These are phyloP conservation scores for Leucocoprinus birnbaumii DNA, from an alignment of 768 basidiomycete species.

Conservation along the genomic window DNA sequence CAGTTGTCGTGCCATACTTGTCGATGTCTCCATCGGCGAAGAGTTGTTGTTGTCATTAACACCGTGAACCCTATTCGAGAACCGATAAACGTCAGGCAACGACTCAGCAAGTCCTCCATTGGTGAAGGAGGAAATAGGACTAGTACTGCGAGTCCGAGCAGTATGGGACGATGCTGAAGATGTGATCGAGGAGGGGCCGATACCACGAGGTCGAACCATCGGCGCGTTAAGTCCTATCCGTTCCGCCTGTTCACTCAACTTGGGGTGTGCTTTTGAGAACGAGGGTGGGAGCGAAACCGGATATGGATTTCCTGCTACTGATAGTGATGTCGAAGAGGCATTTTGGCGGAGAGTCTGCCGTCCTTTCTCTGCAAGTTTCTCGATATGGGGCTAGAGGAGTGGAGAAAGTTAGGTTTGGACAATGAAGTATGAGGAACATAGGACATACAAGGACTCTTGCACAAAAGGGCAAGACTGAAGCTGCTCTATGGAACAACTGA, in stretches of 20 bases:
- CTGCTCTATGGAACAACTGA: conserved; percentile 54
- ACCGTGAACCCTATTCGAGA: conserved; percentile 38
- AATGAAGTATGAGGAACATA: neutral
- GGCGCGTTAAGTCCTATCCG: conserved; percentile 19
- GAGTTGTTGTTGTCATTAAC: conserved; percentile 37
- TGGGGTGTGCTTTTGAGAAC: conserved; percentile 32
- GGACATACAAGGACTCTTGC: conserved; percentile 53
- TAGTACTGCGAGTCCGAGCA: neutral
- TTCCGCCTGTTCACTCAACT: conserved; percentile 31
- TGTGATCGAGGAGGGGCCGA: neutral
- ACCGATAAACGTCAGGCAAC: conserved; percentile 47
- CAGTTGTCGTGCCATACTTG: conserved; percentile 11
- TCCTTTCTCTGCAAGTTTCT: conserved; percentile 49
- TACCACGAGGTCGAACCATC: neutral
- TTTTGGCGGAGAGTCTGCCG: conserved; percentile 21
- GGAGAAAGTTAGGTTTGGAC: neutral
- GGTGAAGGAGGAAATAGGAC: neutral
- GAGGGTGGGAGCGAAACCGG: conserved; percentile 27
- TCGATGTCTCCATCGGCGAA: conserved; percentile 20
- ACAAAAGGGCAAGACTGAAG: conserved; percentile 57
- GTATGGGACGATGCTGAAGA: conserved; percentile 5
- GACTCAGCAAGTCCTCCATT: conserved; percentile 17
- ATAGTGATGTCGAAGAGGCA: neutral
- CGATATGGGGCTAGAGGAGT: conserved; percentile 47
- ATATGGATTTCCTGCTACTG: conserved; percentile 15